These are phyloP conservation scores for Yamadazyma siamensis DNA, from an alignment of 1,139 yeast species.

Conservation along the genomic window DNA sequence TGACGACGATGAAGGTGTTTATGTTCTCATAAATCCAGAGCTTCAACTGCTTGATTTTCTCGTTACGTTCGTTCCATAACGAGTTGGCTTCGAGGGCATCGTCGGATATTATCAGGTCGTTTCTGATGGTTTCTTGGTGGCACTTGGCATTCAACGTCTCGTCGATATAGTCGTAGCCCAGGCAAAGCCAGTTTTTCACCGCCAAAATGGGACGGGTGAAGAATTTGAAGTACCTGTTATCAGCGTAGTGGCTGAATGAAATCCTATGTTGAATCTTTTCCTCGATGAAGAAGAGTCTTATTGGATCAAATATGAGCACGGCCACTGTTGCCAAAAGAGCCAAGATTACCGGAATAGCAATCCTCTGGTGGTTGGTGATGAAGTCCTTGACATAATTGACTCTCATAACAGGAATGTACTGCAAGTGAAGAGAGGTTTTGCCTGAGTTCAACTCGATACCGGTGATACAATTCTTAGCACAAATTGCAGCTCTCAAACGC, in stretches of 20 bases:
- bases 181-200: slow-evolving; percentile 23
- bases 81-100: slow-evolving; percentile 10
- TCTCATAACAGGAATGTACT: slow-evolving; percentile 56
- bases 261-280: slow-evolving; percentile 62
- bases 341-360: slow-evolving; percentile 59
- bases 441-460: slow-evolving; percentile 58
- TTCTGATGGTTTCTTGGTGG: slow-evolving; percentile 15
- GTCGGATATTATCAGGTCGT: slow-evolving; percentile 9
- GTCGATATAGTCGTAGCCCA: slow-evolving; percentile 28
- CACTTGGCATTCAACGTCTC: slow-evolving; percentile 17
- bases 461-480: slow-evolving; percentile 89
- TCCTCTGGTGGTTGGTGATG: slow-evolving; percentile 74
- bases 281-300: slow-evolving; percentile 75
- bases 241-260: slow-evolving; percentile 28
- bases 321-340: slow-evolving; percentile 66
- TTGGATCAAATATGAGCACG: slow-evolving; percentile 87
- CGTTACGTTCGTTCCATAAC: slow-evolving; percentile 66
- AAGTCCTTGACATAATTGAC: slow-evolving; percentile 53
- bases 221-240: slow-evolving; percentile 26
- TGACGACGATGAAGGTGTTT: slow-evolving; percentile 78
- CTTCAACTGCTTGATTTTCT: slow-evolving; percentile 62
- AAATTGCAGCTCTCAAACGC: slow-evolving; percentile 63
- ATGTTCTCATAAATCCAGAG: slow-evolving; percentile 82
- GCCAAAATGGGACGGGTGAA: slow-evolving; percentile 25
- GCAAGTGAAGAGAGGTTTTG: slow-evolving; percentile 64